phyloP scores from a whole-genome alignment of 108 stramenopile genomes.

The Skeletonema tropicum region DNA sequence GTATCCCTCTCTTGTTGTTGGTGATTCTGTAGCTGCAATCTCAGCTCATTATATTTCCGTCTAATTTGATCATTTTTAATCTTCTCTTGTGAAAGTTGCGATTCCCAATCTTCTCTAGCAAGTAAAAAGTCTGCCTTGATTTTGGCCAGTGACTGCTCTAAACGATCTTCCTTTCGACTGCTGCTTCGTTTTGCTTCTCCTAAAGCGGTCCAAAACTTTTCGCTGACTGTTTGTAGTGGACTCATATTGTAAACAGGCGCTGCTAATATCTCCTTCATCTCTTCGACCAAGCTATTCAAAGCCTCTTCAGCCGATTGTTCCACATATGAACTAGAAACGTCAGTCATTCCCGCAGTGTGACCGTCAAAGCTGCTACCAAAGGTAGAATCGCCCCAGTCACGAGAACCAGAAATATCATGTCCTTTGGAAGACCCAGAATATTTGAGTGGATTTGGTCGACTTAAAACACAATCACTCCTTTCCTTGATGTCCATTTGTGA shows the following conservation, averaged over 20 bases:
- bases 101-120: conserved; percentile 65
- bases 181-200: conserved; percentile 64
- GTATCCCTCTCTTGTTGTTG: conserved; percentile 12
- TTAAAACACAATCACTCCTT: conserved; percentile 79
- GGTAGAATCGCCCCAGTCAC: conserved; percentile 21
- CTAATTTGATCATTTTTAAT: conserved; percentile 24
- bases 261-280: conserved; percentile 86
- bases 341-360: conserved; percentile 5
- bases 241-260: conserved; percentile 84
- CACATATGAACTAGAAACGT: conserved; percentile 37
- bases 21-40: not conserved
- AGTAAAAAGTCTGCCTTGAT: conserved; percentile 86
- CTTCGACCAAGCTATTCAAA: conserved; percentile 74
- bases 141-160: conserved; percentile 80
- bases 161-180: conserved; percentile 62
- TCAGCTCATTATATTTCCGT: conserved; percentile 24
- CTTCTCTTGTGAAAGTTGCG: conserved; percentile 32
- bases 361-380: conserved; percentile 20
- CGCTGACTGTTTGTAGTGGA: conserved; percentile 69
- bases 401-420: not conserved
- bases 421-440: not conserved
- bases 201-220: conserved; percentile 78
- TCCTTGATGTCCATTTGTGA: conserved; percentile 54
- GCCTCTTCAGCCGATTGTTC: conserved; percentile 79
- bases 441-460: conserved; percentile 47